These are phyloP conservation scores for Sclerotinia spermophila DNA, from an alignment of 2,329 filamentous ascomycete species.

Conservation along the genomic window DNA sequence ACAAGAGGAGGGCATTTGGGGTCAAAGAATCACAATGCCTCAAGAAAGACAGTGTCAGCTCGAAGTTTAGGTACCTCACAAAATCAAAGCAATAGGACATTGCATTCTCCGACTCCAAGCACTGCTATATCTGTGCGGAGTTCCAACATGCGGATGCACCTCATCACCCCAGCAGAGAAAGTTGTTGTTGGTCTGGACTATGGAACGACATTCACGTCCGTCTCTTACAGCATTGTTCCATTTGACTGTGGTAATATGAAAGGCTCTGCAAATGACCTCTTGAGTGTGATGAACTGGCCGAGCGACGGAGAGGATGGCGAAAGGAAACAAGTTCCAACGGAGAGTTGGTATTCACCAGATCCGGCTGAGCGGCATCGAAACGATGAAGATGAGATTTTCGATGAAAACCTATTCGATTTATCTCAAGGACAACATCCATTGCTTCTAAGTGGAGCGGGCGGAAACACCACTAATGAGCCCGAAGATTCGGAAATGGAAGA, in stretches of 20 bases:
- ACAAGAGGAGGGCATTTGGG: not conserved
- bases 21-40: not conserved
- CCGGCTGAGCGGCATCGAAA: not conserved
- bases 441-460: not conserved
- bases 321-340: conserved; percentile 25
- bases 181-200: conserved; percentile 24
- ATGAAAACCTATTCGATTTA: conserved; percentile 14
- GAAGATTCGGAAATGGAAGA: conserved; percentile 11
- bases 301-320: conserved; percentile 13
- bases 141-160: not conserved
- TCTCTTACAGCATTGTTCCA: conserved; percentile 21
- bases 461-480: not conserved
- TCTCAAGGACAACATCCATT: conserved; percentile 11
- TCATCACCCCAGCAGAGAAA: not conserved
- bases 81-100: not conserved
- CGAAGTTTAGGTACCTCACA: not conserved
- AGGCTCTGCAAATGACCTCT: conserved; percentile 20
- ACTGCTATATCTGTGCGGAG: not conserved
- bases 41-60: not conserved
- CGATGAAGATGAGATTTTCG: not conserved
- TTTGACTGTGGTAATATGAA: conserved; percentile 5
- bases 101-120: not conserved
- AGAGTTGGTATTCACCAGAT: conserved; percentile 26
- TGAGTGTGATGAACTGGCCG: conserved; percentile 26
- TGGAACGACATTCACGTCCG: conserved; percentile 23